Evolutionary conservation across 129 eudicot genomes (phyloP).

Genomic region (Centaurea solstitialis): DNA sequence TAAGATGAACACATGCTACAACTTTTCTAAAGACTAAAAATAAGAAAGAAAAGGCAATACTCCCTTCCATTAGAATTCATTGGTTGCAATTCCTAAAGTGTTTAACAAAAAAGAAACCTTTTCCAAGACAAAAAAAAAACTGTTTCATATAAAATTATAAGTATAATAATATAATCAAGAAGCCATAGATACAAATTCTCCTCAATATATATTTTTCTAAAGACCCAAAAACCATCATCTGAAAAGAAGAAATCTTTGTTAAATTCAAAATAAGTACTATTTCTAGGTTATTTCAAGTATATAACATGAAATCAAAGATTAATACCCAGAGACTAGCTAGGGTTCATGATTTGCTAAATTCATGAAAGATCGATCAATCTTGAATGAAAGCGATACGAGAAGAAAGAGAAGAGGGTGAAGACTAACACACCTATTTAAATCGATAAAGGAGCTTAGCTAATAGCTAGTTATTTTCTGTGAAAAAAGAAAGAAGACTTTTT

Average conservation of each 20-base stretch:
- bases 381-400: not conserved
- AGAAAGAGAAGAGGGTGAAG: not conserved
- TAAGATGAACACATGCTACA: constrained; percentile 14
- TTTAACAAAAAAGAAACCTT: not conserved
- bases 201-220: not conserved
- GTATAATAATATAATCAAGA: not conserved
- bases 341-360: constrained; percentile 22
- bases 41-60: not conserved
- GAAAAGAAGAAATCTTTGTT: not conserved
- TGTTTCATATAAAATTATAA: no score
- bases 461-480: constrained; percentile 7
- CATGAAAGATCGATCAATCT: constrained; percentile 3
- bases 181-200: not conserved
- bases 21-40: not conserved
- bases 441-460: constrained; percentile 21
- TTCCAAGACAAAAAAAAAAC: not conserved
- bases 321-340: not conserved
- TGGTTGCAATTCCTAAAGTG: not conserved
- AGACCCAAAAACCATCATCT: not conserved
- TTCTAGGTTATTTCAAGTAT: not conserved
- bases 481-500: constrained; percentile 27
- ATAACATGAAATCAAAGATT: not conserved
- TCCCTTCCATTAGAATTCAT: not conserved
- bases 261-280: not conserved
- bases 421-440: not conserved